phyloP scores from a whole-genome alignment of 306 rosid genomes.

The Pyrus pyrifolia region DNA sequence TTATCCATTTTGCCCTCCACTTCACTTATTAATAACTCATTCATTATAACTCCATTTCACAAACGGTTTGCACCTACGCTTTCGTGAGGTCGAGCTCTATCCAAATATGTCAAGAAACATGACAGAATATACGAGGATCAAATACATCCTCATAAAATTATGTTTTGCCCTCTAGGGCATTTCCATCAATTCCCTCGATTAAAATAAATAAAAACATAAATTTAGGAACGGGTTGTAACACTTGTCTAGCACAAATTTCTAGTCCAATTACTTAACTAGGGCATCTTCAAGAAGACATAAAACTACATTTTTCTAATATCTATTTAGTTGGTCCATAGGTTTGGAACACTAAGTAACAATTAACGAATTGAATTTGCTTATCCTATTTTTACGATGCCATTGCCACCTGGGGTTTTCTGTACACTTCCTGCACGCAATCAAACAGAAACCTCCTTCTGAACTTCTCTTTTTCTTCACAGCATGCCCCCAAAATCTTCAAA shows the following conservation, averaged over 20 bases:
- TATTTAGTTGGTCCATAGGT: neutral
- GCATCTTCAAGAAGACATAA: neutral
- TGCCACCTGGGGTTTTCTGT: neutral
- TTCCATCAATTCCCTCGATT: too few relatives aligned
- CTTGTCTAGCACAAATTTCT: neutral
- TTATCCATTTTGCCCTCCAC: too few relatives aligned
- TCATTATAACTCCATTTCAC: too few relatives aligned
- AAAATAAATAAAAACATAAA: too few relatives aligned
- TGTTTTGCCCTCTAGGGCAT: too few relatives aligned
- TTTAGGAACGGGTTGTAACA: too few relatives aligned
- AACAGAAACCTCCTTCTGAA: neutral
- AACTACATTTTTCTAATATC: neutral
- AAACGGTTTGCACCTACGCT: too few relatives aligned
- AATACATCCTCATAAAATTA: too few relatives aligned
- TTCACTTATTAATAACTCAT: too few relatives aligned
- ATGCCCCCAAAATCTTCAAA: neutral
- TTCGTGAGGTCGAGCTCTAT: too few relatives aligned
- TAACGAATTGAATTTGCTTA: neutral
- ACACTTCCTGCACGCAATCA: slow-evolving; percentile 3
- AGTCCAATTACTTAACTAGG: neutral
- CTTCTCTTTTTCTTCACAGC: neutral
- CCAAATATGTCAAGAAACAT: too few relatives aligned
- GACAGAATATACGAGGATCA: too few relatives aligned
- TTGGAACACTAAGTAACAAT: neutral
- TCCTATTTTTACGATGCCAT: neutral